A percentile compares a stretch with the other conserved stretches of the same genome.
Conservation (phyloP, 148 eudicot species). For the Rhododendron williamsianum region DNA sequence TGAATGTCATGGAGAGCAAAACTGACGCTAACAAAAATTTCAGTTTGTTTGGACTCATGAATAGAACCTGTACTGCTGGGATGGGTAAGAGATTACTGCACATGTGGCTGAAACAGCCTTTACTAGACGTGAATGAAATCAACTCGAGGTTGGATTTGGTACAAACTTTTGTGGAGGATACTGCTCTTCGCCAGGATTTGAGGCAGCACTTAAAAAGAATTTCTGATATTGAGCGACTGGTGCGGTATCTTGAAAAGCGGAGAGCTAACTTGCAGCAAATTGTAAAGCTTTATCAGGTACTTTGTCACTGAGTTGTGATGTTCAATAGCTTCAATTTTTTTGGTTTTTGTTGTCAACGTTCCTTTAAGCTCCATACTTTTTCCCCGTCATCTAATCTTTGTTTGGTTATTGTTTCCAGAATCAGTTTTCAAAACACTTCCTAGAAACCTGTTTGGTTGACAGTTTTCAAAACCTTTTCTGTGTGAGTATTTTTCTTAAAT, state of each 20-base stretch:
- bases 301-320: background rate
- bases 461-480: background rate
- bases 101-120: constrained; percentile 97
- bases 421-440: background rate
- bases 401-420: background rate
- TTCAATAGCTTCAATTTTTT: background rate
- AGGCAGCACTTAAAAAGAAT: constrained; percentile 91
- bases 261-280: constrained; percentile 71
- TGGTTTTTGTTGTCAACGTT: background rate
- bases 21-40: constrained; percentile 90
- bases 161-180: constrained; percentile 90
- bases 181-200: constrained; percentile 81
- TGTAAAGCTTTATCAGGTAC: constrained; percentile 98
- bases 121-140: constrained; percentile 76
- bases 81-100: constrained; percentile 96
- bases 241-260: constrained; percentile 59
- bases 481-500: background rate
- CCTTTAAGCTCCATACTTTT: background rate
- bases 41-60: constrained; percentile 96
- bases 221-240: constrained; percentile 79
- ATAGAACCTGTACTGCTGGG: constrained; percentile 98
- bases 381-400: background rate
- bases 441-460: background rate
- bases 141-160: constrained; percentile 78
- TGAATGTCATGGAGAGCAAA: constrained; percentile 98